Conservation (phyloP, 352 stramenopile genomes). For the Phytophthora colocasiae region DNA sequence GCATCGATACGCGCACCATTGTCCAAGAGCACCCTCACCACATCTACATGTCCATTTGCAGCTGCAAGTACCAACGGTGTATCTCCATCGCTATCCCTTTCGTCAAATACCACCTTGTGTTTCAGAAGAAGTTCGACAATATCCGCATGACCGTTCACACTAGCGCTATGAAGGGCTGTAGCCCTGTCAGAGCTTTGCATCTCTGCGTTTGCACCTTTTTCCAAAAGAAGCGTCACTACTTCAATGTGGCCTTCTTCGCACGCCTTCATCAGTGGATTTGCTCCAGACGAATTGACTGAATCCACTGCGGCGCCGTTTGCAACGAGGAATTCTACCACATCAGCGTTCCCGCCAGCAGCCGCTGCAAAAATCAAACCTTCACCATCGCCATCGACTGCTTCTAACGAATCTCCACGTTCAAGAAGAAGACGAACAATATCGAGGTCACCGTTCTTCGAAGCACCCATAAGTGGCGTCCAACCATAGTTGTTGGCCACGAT, state of each 20-base stretch:
- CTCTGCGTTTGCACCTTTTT: not conserved
- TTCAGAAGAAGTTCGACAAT: slow-evolving; percentile 6
- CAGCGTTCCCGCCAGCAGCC: not conserved
- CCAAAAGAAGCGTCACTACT: slow-evolving; percentile 5
- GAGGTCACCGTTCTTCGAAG: not conserved
- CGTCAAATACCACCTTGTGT: not conserved
- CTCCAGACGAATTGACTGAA: not conserved
- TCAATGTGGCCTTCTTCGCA: not conserved
- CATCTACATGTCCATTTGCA: not conserved
- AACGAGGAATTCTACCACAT: slow-evolving; percentile 5
- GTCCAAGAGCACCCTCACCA: slow-evolving; percentile 2
- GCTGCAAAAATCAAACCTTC: not conserved
- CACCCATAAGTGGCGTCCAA: not conserved
- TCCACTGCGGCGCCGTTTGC: not conserved
- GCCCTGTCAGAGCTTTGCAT: not conserved
- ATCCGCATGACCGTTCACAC: not conserved
- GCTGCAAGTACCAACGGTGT: slow-evolving; percentile 5
- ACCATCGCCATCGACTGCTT: not conserved
- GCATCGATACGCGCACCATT: not conserved
- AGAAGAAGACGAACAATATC: no score
- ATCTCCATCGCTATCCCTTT: slow-evolving; percentile 1
- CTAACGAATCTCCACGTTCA: not conserved
- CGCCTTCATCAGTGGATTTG: not conserved
- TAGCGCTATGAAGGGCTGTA: slow-evolving; percentile 1
- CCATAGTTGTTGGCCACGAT: not conserved